phyloP scores from a whole-genome alignment of 805 yeast species.

The Martiniozyma abietophila region DNA sequence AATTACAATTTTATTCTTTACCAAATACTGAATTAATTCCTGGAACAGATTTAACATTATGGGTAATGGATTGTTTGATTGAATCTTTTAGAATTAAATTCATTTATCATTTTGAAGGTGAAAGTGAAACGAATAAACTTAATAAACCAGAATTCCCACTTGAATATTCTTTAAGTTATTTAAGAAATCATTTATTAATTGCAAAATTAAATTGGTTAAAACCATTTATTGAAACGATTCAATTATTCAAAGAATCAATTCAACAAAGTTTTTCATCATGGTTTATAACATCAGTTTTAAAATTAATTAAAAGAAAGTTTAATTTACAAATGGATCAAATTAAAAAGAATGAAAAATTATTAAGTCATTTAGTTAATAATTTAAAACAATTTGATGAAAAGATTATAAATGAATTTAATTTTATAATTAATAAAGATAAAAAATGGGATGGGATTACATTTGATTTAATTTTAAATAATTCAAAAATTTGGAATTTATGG shows the following conservation, averaged over 20 bases:
- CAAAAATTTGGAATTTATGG: slow-evolving; percentile 36
- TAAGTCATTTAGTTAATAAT: slow-evolving; percentile 53
- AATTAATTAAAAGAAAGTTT: slow-evolving; percentile 38
- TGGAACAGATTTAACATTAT: slow-evolving; percentile 33
- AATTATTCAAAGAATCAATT: slow-evolving; percentile 5
- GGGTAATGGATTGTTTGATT: slow-evolving; percentile 42
- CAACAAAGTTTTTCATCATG: slow-evolving; percentile 23
- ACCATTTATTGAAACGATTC: slow-evolving; percentile 14
- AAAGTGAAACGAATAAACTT: slow-evolving; percentile 49
- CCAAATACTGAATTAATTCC: slow-evolving; percentile 23
- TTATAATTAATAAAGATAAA: slow-evolving; percentile 14
- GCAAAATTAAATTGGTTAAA: slow-evolving; percentile 15
- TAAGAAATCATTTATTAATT: slow-evolving; percentile 22
- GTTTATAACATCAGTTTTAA: slow-evolving; percentile 38
- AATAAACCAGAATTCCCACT: slow-evolving; percentile 71
- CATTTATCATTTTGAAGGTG: slow-evolving; percentile 49
- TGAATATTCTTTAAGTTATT: slow-evolving; percentile 36
- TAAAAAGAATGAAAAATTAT: slow-evolving; percentile 32
- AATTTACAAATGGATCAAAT: slow-evolving; percentile 14
- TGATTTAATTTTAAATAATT: slow-evolving; percentile 21
- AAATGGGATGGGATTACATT: slow-evolving; percentile 23
- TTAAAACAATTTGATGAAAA: slow-evolving; percentile 48
- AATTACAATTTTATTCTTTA: slow-evolving; percentile 26
- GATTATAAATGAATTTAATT: slow-evolving; percentile 32
- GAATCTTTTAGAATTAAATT: slow-evolving; percentile 41